Percentiles rank a stretch among this genome's conserved stretches.
These are phyloP conservation scores for Mediolabrus comicus DNA, from an alignment of 108 stramenopile species.

Conservation along the genomic window DNA sequence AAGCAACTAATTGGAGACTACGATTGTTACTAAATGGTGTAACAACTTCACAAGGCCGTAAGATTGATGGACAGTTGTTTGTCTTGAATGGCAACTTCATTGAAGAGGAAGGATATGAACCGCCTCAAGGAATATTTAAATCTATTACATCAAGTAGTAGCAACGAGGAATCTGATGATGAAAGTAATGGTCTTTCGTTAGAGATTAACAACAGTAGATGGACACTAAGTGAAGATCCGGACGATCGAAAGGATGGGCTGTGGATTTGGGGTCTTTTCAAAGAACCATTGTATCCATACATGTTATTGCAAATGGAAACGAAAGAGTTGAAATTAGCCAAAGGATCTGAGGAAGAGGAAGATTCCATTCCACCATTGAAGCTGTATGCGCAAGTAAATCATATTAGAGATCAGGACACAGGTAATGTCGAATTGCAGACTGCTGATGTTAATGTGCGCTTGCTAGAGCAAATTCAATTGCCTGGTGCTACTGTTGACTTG, in stretches of 20 bases:
- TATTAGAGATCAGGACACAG: slow-evolving; percentile 57
- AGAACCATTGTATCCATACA: slow-evolving; percentile 89
- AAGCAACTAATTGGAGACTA: slow-evolving; percentile 78
- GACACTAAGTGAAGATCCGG: slow-evolving; percentile 84
- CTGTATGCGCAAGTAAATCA: slow-evolving; percentile 78
- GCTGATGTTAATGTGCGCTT: slow-evolving; percentile 41
- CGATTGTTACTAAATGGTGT: slow-evolving; percentile 61
- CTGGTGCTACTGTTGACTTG: slow-evolving; percentile 70
- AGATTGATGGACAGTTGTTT: slow-evolving; percentile 59
- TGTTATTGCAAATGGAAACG: slow-evolving; percentile 79
- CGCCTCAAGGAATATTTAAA: slow-evolving; percentile 70
- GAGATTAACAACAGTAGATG: slow-evolving; percentile 61
- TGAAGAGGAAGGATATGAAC: slow-evolving; percentile 86
- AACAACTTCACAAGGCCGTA: slow-evolving; percentile 61
- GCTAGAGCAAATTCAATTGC: slow-evolving; percentile 58
- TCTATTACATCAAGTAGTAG: slow-evolving; percentile 13
- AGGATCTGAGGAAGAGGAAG: slow-evolving; percentile 24
- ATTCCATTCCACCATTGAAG: slow-evolving; percentile 66
- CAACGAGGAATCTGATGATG: slow-evolving; percentile 8
- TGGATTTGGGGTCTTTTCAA: slow-evolving; percentile 93
- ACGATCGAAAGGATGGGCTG: slow-evolving; percentile 83
- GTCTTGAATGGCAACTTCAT: slow-evolving; percentile 66
- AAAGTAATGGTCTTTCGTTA: slow-evolving; percentile 19
- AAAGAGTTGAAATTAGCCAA: slow-evolving; percentile 43
- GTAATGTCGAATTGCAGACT: slow-evolving; percentile 45